Evolutionary conservation across 768 basidiomycete species (phyloP).

Genomic region (Pisolithus sp.): DNA sequence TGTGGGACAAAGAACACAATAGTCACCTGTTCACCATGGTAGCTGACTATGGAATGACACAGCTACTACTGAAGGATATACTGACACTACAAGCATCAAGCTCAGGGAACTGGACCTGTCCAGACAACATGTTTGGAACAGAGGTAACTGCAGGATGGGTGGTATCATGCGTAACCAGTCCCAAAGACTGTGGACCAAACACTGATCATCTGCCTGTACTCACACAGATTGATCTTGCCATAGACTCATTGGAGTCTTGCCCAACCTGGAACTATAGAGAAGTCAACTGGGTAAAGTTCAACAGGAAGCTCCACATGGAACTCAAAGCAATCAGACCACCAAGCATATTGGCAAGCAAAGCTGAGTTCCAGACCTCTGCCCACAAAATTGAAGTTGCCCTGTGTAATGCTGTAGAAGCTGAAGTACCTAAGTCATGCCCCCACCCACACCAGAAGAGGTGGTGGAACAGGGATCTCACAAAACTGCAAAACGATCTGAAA

Average conservation of each 20-base stretch:
- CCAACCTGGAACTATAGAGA: constrained; percentile 2
- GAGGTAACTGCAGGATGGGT: background rate
- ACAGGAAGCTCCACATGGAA: background rate
- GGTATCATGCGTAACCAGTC: background rate
- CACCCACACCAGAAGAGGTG: constrained; percentile 25
- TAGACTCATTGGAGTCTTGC: too few relatives aligned
- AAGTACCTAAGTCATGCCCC: constrained; percentile 14
- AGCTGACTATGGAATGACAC: constrained; percentile 21
- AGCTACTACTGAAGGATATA: constrained; percentile 27
- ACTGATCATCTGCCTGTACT: constrained; percentile 14
- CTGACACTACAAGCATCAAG: constrained; percentile 28
- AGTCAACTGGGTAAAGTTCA: constrained; percentile 7
- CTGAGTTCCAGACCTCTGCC: constrained; percentile 8
- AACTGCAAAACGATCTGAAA: constrained; percentile 9
- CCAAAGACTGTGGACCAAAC: rapidly evolving
- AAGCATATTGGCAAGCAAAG: background rate
- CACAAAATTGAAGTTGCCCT: background rate
- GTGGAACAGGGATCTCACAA: constrained; percentile 28
- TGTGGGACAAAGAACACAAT: constrained; percentile 23
- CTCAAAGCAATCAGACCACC: background rate
- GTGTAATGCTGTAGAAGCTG: constrained; percentile 7
- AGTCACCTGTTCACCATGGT: constrained; percentile 21
- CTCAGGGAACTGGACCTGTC: constrained; percentile 23
- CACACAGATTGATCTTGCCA: background rate
- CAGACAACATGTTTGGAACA: constrained; percentile 10